Base-by-base conservation (phyloP, 495 filamentous ascomycete genomes). In the Entonaema liquescens region DNA sequence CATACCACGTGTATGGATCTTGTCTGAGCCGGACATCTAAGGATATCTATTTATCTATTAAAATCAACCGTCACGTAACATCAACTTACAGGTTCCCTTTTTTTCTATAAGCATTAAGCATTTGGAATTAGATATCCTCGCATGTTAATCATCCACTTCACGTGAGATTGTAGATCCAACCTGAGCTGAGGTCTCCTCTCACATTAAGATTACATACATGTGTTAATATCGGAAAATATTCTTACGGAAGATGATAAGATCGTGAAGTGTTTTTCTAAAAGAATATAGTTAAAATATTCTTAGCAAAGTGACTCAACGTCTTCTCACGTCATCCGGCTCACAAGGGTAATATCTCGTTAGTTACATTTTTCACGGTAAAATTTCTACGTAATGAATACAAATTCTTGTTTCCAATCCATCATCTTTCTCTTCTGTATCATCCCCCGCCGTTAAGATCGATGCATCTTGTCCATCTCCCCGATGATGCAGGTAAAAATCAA, bases 1-100 rank as follows among this genome's bases (percentile, higher is more conserved):
- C 19, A 59, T 59, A 42, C 56, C 56, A 59, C 35, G 56, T 59
- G 56, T 59, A 59, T 58, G 15, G 33, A 28, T 59, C 29, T 33
- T n/a, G 19, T 57, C 2, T 47, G 21, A 47, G 42, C 42, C 42
- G 21, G 42, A 11, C 21, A 47, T 21, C 21, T 47, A 42, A 0
- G n/a, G n/a, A n/a, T n/a, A n/a, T n/a, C n/a, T 5, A 42, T n/a
- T 5, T 42, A 42, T 36, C 9, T 6, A 42, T 17, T 42, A 29
- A 53, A 53, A 17, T 54, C 50, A 26, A 23, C 50, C 23, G 50
- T 54, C 50, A 54, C 50, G 50, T 54, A 56, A 55, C 29, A 55
- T 55, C 28, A 15, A 31, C 29, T n/a, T n/a, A 33, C 52, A 56
- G 2, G 12, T 17, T n/a, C 1, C 6, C 17, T 49, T 17, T 3